Evolutionary conservation across 1,139 yeast species (phyloP).

Genomic region (Yamadazyma sp.): DNA sequence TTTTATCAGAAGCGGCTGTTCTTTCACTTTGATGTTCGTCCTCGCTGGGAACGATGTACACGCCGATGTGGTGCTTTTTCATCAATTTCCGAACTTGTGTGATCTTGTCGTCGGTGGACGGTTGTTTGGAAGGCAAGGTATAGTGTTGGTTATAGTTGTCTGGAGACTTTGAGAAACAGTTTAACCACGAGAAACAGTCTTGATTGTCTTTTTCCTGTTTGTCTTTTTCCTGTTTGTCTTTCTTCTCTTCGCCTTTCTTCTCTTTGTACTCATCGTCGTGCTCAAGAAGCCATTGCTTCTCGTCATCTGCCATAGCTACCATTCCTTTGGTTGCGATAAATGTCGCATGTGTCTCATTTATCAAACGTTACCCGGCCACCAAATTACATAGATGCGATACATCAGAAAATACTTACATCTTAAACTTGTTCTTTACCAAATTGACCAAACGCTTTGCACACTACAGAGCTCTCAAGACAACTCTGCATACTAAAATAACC

Average conservation of each 20-base stretch:
- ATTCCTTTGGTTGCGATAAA: not conserved
- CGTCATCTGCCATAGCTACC: not conserved
- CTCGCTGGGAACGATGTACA: constrained; percentile 87
- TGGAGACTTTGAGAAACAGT: not conserved
- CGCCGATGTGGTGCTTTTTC: constrained; percentile 64
- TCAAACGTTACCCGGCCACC: too few species aligned
- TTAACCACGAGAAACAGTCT: not conserved
- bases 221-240: not conserved
- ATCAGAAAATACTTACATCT: too few species aligned
- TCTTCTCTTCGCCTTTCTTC: not conserved
- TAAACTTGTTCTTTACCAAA: too few species aligned
- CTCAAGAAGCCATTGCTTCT: not conserved
- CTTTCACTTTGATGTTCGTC: constrained; percentile 95
- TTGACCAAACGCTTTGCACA: too few species aligned
- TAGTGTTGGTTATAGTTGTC: too few species aligned
- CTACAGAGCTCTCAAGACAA: too few species aligned
- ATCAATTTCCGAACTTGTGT: constrained; percentile 50
- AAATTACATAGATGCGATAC: too few species aligned
- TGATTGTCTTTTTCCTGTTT: not conserved
- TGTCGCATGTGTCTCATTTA: not conserved
- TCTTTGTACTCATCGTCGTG: not conserved
- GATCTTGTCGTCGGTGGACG: not conserved
- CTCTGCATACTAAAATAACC: too few species aligned
- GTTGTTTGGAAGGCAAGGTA: too few species aligned
- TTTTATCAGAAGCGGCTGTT: constrained; percentile 75